Conservation (phyloP, 2,329 filamentous ascomycete species). For the Penicillium sp. region DNA sequence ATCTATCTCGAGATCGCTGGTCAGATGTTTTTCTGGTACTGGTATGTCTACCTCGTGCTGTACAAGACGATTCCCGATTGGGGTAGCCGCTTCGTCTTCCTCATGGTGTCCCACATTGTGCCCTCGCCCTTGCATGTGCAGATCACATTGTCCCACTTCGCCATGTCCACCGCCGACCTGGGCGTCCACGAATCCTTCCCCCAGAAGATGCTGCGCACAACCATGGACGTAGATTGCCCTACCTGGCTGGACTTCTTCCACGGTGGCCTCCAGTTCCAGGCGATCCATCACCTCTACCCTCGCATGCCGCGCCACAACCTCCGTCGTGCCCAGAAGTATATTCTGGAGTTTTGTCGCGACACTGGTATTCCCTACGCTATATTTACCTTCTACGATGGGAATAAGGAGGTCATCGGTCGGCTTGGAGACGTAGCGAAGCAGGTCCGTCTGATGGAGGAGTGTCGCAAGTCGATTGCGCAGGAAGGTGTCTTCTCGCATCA, state of each 20-base stretch:
- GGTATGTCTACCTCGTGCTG: conserved; percentile 80
- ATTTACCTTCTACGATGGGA: conserved; percentile 81
- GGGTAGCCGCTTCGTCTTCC: conserved; percentile 67
- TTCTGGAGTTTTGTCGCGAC: conserved; percentile 77
- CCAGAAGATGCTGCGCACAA: conserved; percentile 86
- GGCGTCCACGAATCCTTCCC: conserved; percentile 83
- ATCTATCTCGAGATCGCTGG: conserved; percentile 75
- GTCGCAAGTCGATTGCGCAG: conserved; percentile 53
- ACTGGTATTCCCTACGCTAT: conserved; percentile 81
- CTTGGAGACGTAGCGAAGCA: conserved; percentile 78
- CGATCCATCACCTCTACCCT: conserved; percentile 81
- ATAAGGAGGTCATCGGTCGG: conserved; percentile 73
- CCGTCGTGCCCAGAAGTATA: conserved; percentile 68
- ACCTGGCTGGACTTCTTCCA: conserved; percentile 87
- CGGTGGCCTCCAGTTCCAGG: conserved; percentile 85
- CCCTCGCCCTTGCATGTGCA: conserved; percentile 83
- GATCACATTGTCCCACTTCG: conserved; percentile 88
- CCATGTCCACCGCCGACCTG: conserved; percentile 86
- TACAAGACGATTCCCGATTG: conserved; percentile 70
- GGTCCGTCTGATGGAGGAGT: conserved; percentile 73
- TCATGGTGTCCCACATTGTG: conserved; percentile 76
- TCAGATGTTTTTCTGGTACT: conserved; percentile 77
- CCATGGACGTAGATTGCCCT: conserved; percentile 89
- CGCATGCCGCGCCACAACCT: conserved; percentile 83
- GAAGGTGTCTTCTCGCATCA: conserved; percentile 35